Base-by-base conservation (phyloP, 805 yeast genomes). In the Monosporozyma unispora region DNA sequence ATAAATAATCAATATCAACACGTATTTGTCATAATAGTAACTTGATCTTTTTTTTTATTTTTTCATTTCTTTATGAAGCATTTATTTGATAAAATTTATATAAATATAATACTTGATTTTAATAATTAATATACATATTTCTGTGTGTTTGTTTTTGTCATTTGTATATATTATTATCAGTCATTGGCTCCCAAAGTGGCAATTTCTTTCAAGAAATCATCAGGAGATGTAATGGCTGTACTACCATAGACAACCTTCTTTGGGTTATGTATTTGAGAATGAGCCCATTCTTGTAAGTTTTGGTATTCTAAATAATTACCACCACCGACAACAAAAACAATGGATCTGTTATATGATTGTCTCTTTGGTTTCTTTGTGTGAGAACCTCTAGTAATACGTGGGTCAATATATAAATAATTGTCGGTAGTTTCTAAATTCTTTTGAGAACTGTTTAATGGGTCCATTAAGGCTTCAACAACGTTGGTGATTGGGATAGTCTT, bases 321-420 rank as follows among this genome's bases (percentile, higher is more conserved):
- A 33, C 99, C 99, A 23, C 99, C 99, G 49, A 93, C 90, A 47
- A 90, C 87, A 66, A 93, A 93, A 19, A 93, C 96, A 46, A 87
- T 71, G 1, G 95, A 80, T 56, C 88, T 93, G 51, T 80, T 81
- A 65, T 87, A 88, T 10, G 82, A 72, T 56, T 83, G 86, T 61
- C 96, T 80, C 65, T 81, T 84, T 37, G 97, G 97, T 35, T 90
- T 91, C 58, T 84, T 81, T 3, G 96, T 81, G 58, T 84, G 90
- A 6, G 95, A 84, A 3, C 98, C 98, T 55, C 98, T 78, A 2
- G 87, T 82, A 44, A 77, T 70, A 57, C 80, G 82, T 27, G 99
- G 97, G 66, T 93, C 97, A 60, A 87, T 85, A 63, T 82, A 91
- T 50, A 91, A 68, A 67, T 91, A 93, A 54, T 87, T 95, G 63